phyloP scores from a whole-genome alignment of 257 asterid genomes.

The Fraxinus anomala region DNA sequence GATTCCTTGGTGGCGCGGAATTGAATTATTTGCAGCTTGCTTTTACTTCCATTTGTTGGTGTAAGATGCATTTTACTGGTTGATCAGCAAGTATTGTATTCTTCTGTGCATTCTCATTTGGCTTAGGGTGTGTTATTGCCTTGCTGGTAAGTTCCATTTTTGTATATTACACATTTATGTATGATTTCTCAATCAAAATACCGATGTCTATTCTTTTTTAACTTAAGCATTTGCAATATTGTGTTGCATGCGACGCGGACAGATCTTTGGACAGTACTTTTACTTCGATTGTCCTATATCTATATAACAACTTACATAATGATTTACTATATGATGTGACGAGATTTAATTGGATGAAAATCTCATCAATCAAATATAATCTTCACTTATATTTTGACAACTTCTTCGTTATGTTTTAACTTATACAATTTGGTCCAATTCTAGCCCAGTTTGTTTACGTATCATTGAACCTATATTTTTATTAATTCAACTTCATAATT shows the following conservation, averaged over 20 bases:
- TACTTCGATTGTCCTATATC: no score
- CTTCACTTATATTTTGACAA: no score
- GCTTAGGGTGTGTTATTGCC: conserved; percentile 17
- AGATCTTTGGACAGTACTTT: background rate
- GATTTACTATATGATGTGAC: no score
- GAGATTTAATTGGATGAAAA: no score
- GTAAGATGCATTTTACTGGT: conserved; percentile 31
- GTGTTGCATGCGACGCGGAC: background rate
- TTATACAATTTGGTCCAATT: no score
- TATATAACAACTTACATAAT: no score
- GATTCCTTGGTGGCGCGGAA: conserved; percentile 31
- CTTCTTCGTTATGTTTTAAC: no score
- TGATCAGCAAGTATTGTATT: conserved; percentile 29
- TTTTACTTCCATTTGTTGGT: conserved; percentile 35
- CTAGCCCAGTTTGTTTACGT: no score
- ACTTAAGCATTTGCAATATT: background rate
- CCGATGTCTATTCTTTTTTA: conserved; percentile 22
- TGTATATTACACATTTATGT: conserved; percentile 42
- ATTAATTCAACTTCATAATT: no score
- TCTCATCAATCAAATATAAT: no score
- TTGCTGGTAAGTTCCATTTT: conserved; percentile 29
- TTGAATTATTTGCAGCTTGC: conserved; percentile 36
- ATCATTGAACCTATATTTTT: no score
- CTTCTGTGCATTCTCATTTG: conserved; percentile 22
- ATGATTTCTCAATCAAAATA: conserved; percentile 31